Percentiles rank a stretch among this genome's conserved stretches.
phyloP scores from a whole-genome alignment of 2,329 filamentous ascomycete genomes.

The Nemania abortiva region DNA sequence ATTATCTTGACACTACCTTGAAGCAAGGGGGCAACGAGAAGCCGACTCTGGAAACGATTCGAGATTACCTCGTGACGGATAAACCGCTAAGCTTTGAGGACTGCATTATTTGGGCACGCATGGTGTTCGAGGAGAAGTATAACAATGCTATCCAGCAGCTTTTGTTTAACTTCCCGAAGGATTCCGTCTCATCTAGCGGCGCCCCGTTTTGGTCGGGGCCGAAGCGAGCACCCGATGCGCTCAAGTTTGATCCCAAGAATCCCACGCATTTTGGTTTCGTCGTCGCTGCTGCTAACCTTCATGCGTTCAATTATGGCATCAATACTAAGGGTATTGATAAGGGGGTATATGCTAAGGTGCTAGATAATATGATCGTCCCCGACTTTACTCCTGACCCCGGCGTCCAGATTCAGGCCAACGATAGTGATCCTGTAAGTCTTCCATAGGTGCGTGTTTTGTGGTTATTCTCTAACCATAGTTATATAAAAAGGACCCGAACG shows the following conservation, averaged over 20 bases:
- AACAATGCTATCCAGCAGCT: conserved; percentile 97
- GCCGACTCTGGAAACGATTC: conserved; percentile 88
- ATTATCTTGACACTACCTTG: conserved; percentile 87
- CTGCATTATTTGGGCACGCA: conserved; percentile 94
- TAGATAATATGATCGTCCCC: conserved; percentile 94
- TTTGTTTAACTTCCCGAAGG: conserved; percentile 96
- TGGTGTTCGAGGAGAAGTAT: conserved; percentile 95
- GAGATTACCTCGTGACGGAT: conserved; percentile 90
- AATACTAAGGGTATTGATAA: conserved; percentile 81
- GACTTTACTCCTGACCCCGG: conserved; percentile 91
- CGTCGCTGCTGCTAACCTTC: conserved; percentile 88
- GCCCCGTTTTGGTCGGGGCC: conserved; percentile 98
- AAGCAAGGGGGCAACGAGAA: conserved; percentile 97
- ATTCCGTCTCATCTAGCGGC: conserved; percentile 87
- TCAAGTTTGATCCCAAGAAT: conserved; percentile 89
- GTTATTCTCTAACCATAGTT: conserved; percentile 23
- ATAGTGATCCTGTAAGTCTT: conserved; percentile 82
- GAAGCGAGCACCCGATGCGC: conserved; percentile 91
- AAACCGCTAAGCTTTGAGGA: conserved; percentile 94
- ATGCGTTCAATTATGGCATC: conserved; percentile 98
- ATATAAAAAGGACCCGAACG: conserved; percentile 78
- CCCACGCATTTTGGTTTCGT: conserved; percentile 90
- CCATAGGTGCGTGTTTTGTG: not conserved
- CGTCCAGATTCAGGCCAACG: conserved; percentile 96
- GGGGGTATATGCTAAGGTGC: conserved; percentile 79